Evolutionary conservation across 768 basidiomycete genomes (phyloP).

Genomic region (Trametes punicea): DNA sequence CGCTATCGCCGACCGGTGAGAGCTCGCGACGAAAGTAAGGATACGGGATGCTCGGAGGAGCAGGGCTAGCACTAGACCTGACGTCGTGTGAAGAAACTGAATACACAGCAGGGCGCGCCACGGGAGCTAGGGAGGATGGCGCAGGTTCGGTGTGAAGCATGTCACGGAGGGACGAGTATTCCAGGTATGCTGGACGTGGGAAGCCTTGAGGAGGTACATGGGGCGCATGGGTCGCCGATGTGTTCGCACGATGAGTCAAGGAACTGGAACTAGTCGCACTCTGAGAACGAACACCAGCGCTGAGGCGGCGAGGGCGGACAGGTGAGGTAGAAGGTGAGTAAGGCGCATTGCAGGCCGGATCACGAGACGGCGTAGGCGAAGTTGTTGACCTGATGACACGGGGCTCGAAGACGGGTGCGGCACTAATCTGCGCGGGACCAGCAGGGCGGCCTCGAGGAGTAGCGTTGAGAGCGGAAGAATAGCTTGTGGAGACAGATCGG

Average conservation of each 20-base stretch:
- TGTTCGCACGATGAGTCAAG: constrained; percentile 8
- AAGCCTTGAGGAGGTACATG: constrained; percentile 38
- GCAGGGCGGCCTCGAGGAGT: constrained; percentile 10
- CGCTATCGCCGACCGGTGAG: constrained; percentile 48
- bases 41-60: constrained; percentile 21
- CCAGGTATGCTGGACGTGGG: constrained; percentile 70
- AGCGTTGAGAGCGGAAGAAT: constrained; percentile 17
- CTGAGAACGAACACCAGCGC: constrained; percentile 31
- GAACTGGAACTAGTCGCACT: constrained; percentile 12
- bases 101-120: constrained; percentile 4
- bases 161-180: constrained; percentile 70
- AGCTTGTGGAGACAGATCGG: constrained; percentile 21
- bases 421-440: constrained; percentile 5
- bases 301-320: constrained; percentile 45
- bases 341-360: constrained; percentile 21
- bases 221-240: constrained; percentile 1
- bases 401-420: constrained; percentile 36
- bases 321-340: constrained; percentile 39
- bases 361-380: constrained; percentile 32
- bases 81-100: constrained; percentile 7
- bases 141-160: constrained; percentile 54
- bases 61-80: constrained; percentile 14
- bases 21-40: constrained; percentile 28
- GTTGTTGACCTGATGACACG: constrained; percentile 63
- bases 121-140: constrained; percentile 34